Conservation (phyloP, 805 yeast species). For the Wickerhamomyces canadensis region DNA sequence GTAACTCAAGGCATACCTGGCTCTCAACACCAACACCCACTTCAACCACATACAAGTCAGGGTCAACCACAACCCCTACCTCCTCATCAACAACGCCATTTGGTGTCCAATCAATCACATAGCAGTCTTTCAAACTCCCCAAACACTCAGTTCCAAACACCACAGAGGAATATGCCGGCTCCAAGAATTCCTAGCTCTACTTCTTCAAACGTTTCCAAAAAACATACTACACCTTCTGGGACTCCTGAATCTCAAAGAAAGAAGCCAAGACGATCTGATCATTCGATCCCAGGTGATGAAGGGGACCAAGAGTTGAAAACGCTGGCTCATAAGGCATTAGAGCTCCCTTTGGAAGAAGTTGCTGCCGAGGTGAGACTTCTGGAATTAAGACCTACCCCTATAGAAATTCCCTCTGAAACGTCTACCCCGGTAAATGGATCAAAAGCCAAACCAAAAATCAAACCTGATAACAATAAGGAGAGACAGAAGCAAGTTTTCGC, state of each 20-base stretch:
- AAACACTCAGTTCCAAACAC: slow-evolving; percentile 18
- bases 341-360: slow-evolving; percentile 35
- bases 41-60: slow-evolving; percentile 3
- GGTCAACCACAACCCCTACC: slow-evolving; percentile 8
- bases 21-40: slow-evolving; percentile 5
- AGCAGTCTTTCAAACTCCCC: neutral
- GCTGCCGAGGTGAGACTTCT: slow-evolving; percentile 40
- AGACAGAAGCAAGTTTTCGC: slow-evolving; percentile 75
- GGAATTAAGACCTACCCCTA: slow-evolving; percentile 25
- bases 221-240: slow-evolving; percentile 1
- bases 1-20: neutral
- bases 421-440: slow-evolving; percentile 22
- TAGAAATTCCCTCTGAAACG: slow-evolving; percentile 12
- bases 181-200: slow-evolving; percentile 7
- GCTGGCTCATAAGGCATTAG: slow-evolving; percentile 26
- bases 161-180: slow-evolving; percentile 16
- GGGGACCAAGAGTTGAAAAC: slow-evolving; percentile 33
- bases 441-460: slow-evolving; percentile 16
- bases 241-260: slow-evolving; percentile 22
- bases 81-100: slow-evolving; percentile 3
- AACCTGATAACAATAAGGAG: slow-evolving; percentile 36
- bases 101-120: too few relatives aligned
- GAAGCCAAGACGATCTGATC: slow-evolving; percentile 22
- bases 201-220: neutral
- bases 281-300: slow-evolving; percentile 24